Conservation (phyloP, 2,329 filamentous ascomycete genomes). For the Boeremia lycopersici region DNA sequence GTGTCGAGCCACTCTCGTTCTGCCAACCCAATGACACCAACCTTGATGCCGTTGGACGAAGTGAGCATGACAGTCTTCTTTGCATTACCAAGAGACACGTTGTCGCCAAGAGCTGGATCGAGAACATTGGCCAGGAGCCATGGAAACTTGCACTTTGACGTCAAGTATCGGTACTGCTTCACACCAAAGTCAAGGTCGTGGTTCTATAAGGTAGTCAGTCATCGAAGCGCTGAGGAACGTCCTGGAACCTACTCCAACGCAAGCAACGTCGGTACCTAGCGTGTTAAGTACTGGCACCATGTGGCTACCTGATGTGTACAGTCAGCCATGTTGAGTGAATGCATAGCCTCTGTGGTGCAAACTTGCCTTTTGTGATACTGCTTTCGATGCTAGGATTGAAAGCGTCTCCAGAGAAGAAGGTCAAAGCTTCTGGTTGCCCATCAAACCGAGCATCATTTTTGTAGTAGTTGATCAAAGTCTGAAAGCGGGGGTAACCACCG, state of each 20-base stretch:
- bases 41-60: constrained; percentile 80
- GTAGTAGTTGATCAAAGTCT: constrained; percentile 78
- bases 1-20: constrained; percentile 89
- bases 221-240: not conserved
- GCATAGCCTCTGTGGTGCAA: not conserved
- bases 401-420: constrained; percentile 88
- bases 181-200: constrained; percentile 94
- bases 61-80: constrained; percentile 77
- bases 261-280: constrained; percentile 79
- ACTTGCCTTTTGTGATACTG: constrained; percentile 79
- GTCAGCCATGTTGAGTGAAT: not conserved
- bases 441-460: constrained; percentile 64
- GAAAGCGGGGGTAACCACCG: constrained; percentile 81
- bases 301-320: constrained; percentile 64
- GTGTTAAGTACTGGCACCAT: constrained; percentile 87
- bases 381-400: constrained; percentile 92
- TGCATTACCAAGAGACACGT: constrained; percentile 76
- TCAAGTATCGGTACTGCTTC: constrained; percentile 75
- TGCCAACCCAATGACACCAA: constrained; percentile 83
- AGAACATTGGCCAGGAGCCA: constrained; percentile 90
- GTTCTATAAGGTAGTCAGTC: constrained; percentile 61
- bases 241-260: constrained; percentile 69
- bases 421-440: constrained; percentile 70
- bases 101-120: constrained; percentile 78
- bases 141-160: constrained; percentile 78